A percentile compares a stretch with the other conserved stretches of the same genome.
These are phyloP conservation scores for Pyrenophora seminiperda DNA, from an alignment of 2,329 filamentous ascomycete species.

Conservation along the genomic window DNA sequence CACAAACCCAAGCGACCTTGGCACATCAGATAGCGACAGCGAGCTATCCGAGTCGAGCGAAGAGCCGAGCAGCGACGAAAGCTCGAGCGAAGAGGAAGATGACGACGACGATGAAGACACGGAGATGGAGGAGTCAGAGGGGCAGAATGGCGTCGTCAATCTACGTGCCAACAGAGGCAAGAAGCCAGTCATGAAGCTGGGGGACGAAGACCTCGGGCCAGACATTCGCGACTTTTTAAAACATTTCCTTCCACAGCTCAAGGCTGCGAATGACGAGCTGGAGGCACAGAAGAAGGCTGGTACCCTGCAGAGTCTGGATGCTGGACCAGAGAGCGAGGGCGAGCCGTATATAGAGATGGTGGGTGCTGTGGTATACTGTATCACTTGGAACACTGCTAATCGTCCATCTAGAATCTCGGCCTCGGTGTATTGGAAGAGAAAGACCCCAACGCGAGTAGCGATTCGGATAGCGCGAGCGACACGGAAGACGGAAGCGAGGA, in stretches of 20 bases:
- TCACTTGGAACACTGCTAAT: conserved; percentile 11
- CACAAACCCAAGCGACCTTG: conserved; percentile 26
- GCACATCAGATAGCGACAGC: conserved; percentile 30
- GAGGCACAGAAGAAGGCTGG: conserved; percentile 49
- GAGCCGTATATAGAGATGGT: conserved; percentile 51
- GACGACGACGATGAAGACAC: conserved; percentile 24
- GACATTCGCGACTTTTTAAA: conserved; percentile 47
- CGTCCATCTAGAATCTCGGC: conserved; percentile 45
- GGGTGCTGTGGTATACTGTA: conserved; percentile 2
- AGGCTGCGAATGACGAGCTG: conserved; percentile 52
- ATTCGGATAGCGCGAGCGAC: conserved; percentile 30
- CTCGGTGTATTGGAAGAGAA: conserved; percentile 54
- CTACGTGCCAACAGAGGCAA: conserved; percentile 36
- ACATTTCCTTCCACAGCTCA: conserved; percentile 51
- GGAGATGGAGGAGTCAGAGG: conserved; percentile 9
- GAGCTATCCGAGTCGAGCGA: conserved; percentile 44
- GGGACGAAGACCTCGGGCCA: conserved; percentile 29
- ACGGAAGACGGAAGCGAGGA: conserved; percentile 26
- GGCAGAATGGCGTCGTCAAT: conserved; percentile 29
- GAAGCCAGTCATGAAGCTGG: conserved; percentile 41
- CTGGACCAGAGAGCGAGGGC: conserved; percentile 29
- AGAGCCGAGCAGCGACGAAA: conserved; percentile 47
- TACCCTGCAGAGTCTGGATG: conserved; percentile 44
- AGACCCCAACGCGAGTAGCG: conserved; percentile 32
- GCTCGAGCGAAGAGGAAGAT: conserved; percentile 37